Percentiles rank a stretch among this genome's conserved stretches.
These are phyloP conservation scores for Fraxinus excelsior DNA, from an alignment of 257 asterid species.

Conservation along the genomic window DNA sequence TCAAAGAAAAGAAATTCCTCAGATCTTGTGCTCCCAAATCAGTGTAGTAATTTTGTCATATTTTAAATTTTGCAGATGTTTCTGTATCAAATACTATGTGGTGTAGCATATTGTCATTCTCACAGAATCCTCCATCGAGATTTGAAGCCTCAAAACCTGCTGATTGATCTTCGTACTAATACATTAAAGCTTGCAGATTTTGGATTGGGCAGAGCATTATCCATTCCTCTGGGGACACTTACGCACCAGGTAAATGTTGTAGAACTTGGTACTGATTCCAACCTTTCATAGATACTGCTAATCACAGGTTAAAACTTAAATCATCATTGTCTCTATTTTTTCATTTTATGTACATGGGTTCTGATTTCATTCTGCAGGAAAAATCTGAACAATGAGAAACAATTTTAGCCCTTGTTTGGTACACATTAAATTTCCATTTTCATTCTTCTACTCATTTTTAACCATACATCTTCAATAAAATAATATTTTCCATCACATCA, in stretches of 20 bases:
- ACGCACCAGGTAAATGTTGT: background rate
- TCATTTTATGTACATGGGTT: background rate
- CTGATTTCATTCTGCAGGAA: background rate
- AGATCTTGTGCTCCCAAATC: constrained; percentile 24
- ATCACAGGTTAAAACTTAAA: background rate
- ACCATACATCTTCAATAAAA: too few species aligned
- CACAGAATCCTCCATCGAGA: constrained; percentile 94
- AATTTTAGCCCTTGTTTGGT: too few species aligned
- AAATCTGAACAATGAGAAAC: background rate
- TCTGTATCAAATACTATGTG: constrained; percentile 83
- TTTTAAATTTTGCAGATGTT: constrained; percentile 52
- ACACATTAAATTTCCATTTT: too few species aligned
- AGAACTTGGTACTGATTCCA: background rate
- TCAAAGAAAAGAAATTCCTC: background rate
- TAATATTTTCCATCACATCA: too few species aligned
- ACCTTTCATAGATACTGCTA: too few species aligned
- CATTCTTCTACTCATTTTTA: too few species aligned
- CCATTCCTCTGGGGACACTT: background rate
- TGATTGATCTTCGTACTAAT: constrained; percentile 84
- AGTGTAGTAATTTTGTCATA: constrained; percentile 21
- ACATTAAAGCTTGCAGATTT: constrained; percentile 93
- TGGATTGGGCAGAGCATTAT: constrained; percentile 67
- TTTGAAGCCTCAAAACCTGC: constrained; percentile 92
- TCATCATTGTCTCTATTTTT: background rate
- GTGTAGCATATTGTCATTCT: constrained; percentile 91